Evolutionary conservation across 2,329 filamentous ascomycete species (phyloP), one percentile per base, ranked within the genome.

Genomic region (Scedosporium boydii): DNA sequence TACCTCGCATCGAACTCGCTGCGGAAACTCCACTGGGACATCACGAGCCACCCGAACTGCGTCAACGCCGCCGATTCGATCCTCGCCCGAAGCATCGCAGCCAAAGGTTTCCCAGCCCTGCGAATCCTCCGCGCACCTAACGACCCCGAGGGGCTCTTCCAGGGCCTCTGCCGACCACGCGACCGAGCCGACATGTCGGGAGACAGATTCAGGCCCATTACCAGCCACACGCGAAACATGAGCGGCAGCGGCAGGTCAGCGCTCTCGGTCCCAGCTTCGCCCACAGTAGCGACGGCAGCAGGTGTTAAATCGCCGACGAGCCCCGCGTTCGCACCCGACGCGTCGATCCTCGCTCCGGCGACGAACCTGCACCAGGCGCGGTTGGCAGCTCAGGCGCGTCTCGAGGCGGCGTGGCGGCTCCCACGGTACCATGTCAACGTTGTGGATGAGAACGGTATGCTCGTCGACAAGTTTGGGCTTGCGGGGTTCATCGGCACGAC

Each of bases 81-180:
- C 57, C 78, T 92, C 6, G 84, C 87, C 1, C 78, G 78, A 63
- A 85, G 85, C 68, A 89, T 92, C 66, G 73, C 73, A 4, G 79
- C 81, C 1, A 75, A 76, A 4, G 85, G 84, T 0, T 90, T 93
- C 68, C 89, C 89, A 0, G 71, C 75, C 0, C 78, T 93, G 9
- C 77, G 75, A 9, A 75, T 70, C 1, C 74, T 92, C 18, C 83
- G 89, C 61, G 78, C 84, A 0, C 89, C 88, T 1, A 84, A 84
- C 63, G 89, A 93, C 66, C 82, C 87, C 1, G 82, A 89, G 4
- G 89, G 88, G 27, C 67, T 83, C 6, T 84, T 92, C 65, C 89
- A 93, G 73, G 74, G 78, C 1, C 78, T 91, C 1, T 93, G 89
- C 71, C 81, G 80, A 53, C 88, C 88, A 0, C 75, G 80, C 3